Evolutionary conservation across 2,329 filamentous ascomycete genomes (phyloP), one percentile per base, ranked within the genome.

Genomic region (Penicillium carneum): DNA sequence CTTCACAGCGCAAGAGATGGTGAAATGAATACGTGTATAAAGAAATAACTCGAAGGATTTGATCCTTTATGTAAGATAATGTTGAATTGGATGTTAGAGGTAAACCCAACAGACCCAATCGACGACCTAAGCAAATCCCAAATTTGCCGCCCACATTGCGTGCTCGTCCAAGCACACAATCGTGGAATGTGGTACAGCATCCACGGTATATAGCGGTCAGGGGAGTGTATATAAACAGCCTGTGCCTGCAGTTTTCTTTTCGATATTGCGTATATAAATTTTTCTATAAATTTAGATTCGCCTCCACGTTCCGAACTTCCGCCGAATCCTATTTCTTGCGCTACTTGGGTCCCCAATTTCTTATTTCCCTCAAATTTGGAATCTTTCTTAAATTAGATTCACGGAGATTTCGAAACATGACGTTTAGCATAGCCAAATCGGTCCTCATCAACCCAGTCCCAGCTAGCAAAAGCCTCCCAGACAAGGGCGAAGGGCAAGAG

Each of bases 131-230:
- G 11, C 14, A 33, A 47, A 47, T 36, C 20, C 36, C 31, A 3
- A 38, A 36, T 50, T 36, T 33, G 47, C 20, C 47, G 47, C 20
- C 31, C 31, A 55, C 41, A 70, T 69, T 49, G 67, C 68, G 68
- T 70, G 68, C 63, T 38, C 46, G 18, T 42, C 60, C 4, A 9
- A 55, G 52, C 52, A 55, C 52, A 55, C 62, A 66, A 69, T 69
- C 51, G 29, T 34, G 57, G 62, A 64, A 68, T 64, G 62, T 70
- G 68, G 62, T 62, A 69, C 64, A 61, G 62, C 42, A 34, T 31
- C 20, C 20, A 23, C 20, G 20, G 2, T 14, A 11, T 46, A 60
- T 63, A 65, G 63, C 65, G 64, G 65, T 67, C 62, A 52, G 39
- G 20, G 12, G 10, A 16, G 8, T 43, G n/a, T 20, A 45, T 33